Base-by-base conservation (phyloP, 495 filamentous ascomycete genomes). In the Staphylotrichum longicolle region DNA sequence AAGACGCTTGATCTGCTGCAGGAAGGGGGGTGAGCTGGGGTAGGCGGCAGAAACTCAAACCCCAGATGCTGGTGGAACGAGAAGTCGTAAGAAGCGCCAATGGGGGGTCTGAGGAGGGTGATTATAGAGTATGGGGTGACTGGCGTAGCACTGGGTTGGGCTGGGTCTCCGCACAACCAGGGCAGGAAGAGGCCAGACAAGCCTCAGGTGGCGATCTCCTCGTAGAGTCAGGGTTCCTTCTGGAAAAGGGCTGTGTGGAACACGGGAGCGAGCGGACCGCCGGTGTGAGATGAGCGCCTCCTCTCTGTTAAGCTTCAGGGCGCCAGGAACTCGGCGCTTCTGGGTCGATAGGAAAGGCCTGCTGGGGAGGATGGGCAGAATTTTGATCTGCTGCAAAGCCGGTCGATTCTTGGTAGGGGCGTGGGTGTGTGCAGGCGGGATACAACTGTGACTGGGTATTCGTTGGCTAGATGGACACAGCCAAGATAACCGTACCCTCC, bases 351-450 rank as follows among this genome's bases (percentile, higher is more conserved):
- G 40, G 54, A 44, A 37, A 34, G 46, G 50, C 48, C 61, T 45
- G 33, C 53, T 55, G 54, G 63, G 12, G 20, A 45, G 60, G 47
- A 61, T 58, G 63, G 37, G 49, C 20, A 47, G 60, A 51, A 62
- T 44, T 54, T 27, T 61, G 60, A 63, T 65, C 62, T 63, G 64
- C 59, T 63, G 35, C 34, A 35, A 61, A 51, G 42, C 52, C 55
- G 54, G 58, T 56, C 54, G 60, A 50, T 61, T 66, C 57, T 68
- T 64, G 65, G 57, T 60, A 69, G 52, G 52, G 62, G 37, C 53
- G 65, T 65, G 63, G 63, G 63, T 57, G 48, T 57, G 48, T 68
- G 68, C 66, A 66, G 64, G 68, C 68, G 66, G 64, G 64, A 66
- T 64, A 57, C 62, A 59, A 68, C 57, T 42, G 59, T 58, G 59